phyloP scores from a whole-genome alignment of 768 basidiomycete species.

The Calocera cornea region DNA sequence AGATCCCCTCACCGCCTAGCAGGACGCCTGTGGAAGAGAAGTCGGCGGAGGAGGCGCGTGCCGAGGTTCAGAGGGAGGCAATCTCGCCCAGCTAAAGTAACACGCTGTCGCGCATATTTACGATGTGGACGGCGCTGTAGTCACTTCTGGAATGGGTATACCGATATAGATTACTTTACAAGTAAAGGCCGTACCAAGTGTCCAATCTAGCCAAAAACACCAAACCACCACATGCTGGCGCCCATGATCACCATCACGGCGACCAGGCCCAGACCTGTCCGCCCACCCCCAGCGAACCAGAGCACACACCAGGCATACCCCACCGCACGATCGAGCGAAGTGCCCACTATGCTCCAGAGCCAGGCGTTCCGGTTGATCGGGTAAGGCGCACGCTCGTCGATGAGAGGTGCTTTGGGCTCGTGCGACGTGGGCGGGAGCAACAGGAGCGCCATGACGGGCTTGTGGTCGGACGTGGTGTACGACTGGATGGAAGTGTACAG shows the following conservation, averaged over 20 bases:
- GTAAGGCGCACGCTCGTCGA: not conserved
- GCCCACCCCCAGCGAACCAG: not conserved
- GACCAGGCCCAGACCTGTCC: not conserved
- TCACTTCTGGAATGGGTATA: too few species aligned
- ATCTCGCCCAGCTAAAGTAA: not conserved
- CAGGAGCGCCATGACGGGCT: constrained; percentile 72
- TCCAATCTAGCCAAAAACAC: not conserved
- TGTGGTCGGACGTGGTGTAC: constrained; percentile 86
- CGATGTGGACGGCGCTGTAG: not conserved
- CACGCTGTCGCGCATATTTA: not conserved
- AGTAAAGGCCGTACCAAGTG: not conserved
- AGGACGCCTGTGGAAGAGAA: constrained; percentile 2
- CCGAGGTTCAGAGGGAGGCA: not conserved
- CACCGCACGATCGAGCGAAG: not conserved
- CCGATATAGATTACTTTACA: not conserved
- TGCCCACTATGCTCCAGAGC: not conserved
- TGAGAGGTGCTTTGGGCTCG: not conserved
- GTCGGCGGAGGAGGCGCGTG: constrained; percentile 14
- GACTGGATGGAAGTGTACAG: constrained; percentile 70
- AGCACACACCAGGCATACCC: constrained; percentile 1
- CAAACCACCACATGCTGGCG: not conserved
- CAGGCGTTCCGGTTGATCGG: not conserved
- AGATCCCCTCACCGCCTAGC: too few species aligned
- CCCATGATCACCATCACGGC: not conserved
- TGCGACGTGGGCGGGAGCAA: constrained; percentile 31